Percentiles rank a stretch among this genome's conserved stretches.
These are phyloP conservation scores for Aurifilum marmelostoma DNA, from an alignment of 2,329 filamentous ascomycete genomes.

Conservation along the genomic window DNA sequence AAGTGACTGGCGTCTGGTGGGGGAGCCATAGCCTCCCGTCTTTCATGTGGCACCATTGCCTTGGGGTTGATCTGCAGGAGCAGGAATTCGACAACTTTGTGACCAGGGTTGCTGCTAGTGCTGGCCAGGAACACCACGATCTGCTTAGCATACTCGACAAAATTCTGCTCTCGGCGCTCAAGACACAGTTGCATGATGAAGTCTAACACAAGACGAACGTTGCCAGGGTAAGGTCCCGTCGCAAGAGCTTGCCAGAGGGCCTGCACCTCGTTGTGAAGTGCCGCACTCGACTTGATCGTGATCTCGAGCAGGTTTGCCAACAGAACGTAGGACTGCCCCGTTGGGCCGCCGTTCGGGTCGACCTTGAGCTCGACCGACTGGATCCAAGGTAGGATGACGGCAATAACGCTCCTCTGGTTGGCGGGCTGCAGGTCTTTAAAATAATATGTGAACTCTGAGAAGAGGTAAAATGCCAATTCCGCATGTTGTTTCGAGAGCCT, in stretches of 20 bases:
- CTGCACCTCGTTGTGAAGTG: constrained; percentile 94
- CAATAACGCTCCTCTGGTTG: constrained; percentile 90
- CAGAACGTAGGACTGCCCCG: constrained; percentile 89
- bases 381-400: constrained; percentile 93
- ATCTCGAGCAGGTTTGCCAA: constrained; percentile 95
- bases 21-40: constrained; percentile 67
- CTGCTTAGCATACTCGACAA: constrained; percentile 97
- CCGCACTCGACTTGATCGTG: constrained; percentile 86
- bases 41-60: constrained; percentile 94
- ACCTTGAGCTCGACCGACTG: constrained; percentile 91
- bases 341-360: constrained; percentile 89
- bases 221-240: constrained; percentile 88
- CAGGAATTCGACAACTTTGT: constrained; percentile 92
- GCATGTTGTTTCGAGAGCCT: constrained; percentile 85
- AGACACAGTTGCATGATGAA: constrained; percentile 95
- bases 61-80: constrained; percentile 89
- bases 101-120: constrained; percentile 71
- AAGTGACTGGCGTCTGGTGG: constrained; percentile 75
- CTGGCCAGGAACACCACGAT: constrained; percentile 96
- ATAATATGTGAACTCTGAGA: constrained; percentile 92
- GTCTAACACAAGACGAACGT: constrained; percentile 91
- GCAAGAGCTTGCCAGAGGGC: constrained; percentile 96
- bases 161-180: constrained; percentile 94
- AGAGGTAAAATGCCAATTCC: constrained; percentile 88
- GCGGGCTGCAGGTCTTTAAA: constrained; percentile 85